phyloP scores from a whole-genome alignment of 2,329 filamentous ascomycete genomes.

The Penicillium sp. region DNA sequence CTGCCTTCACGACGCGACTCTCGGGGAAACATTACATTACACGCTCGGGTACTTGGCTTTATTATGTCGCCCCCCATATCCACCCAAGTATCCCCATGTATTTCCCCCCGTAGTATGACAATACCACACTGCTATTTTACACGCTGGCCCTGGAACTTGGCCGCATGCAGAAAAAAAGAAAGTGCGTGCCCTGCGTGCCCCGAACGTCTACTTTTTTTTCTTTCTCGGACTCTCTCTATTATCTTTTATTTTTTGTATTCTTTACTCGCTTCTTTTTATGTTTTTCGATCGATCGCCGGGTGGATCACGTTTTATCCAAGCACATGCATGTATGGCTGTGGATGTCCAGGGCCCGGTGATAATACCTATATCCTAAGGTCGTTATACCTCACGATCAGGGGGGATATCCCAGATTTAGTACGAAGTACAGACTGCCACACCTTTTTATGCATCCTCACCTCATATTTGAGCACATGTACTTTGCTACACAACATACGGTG shows the following conservation, averaged over 20 bases:
- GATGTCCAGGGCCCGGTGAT: background rate
- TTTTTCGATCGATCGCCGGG: slow-evolving; percentile 3
- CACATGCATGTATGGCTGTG: slow-evolving; percentile 11
- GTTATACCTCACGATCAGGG: background rate
- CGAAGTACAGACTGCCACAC: background rate
- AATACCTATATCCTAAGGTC: background rate
- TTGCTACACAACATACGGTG: background rate
- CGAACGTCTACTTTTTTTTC: slow-evolving; percentile 4
- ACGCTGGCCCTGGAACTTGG: slow-evolving; percentile 14
- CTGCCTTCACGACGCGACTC: slow-evolving; percentile 28
- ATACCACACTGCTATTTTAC: slow-evolving; percentile 18
- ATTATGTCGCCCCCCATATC: background rate
- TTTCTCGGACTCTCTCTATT: background rate
- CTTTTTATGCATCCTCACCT: background rate
- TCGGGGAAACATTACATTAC: slow-evolving; percentile 13
- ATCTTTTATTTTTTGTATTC: background rate
- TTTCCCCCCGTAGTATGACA: slow-evolving; percentile 20
- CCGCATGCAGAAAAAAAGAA: slow-evolving; percentile 28
- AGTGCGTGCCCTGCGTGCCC: slow-evolving; percentile 24
- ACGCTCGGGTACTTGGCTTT: background rate
- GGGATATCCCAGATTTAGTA: background rate
- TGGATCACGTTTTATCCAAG: slow-evolving; percentile 6
- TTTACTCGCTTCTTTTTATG: background rate
- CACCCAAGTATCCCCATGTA: slow-evolving; percentile 10
- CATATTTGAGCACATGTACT: background rate